phyloP scores from a whole-genome alignment of 2,329 filamentous ascomycete species.

The Tympanopsis confertula region DNA sequence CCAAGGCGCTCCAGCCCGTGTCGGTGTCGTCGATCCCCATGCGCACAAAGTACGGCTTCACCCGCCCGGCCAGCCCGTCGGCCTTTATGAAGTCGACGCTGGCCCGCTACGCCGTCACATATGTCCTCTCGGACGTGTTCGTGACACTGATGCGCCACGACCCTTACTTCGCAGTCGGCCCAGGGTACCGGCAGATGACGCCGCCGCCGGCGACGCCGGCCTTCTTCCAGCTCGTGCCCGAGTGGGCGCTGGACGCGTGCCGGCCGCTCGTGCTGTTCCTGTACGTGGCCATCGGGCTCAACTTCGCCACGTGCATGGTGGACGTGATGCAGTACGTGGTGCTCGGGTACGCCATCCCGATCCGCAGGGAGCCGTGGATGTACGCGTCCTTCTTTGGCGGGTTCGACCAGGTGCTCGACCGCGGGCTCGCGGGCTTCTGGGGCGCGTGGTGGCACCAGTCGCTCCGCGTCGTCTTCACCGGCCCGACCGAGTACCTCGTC shows the following conservation, averaged over 20 bases:
- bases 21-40: slow-evolving; percentile 27
- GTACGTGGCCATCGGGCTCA: slow-evolving; percentile 47
- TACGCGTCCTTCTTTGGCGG: slow-evolving; percentile 44
- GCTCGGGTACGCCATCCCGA: slow-evolving; percentile 37
- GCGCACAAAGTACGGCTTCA: slow-evolving; percentile 31
- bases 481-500: slow-evolving; percentile 39
- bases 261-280: slow-evolving; percentile 43
- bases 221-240: slow-evolving; percentile 29
- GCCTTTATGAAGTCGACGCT: slow-evolving; percentile 33
- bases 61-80: slow-evolving; percentile 24
- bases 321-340: slow-evolving; percentile 43
- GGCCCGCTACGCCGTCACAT: slow-evolving; percentile 37
- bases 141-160: slow-evolving; percentile 63
- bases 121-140: slow-evolving; percentile 58
- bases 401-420: slow-evolving; percentile 42
- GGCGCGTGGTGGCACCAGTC: slow-evolving; percentile 83
- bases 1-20: slow-evolving; percentile 15
- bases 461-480: slow-evolving; percentile 63
- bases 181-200: slow-evolving; percentile 23
- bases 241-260: slow-evolving; percentile 30
- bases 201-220: slow-evolving; percentile 25
- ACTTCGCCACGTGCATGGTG: slow-evolving; percentile 44
- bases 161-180: slow-evolving; percentile 59
- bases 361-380: slow-evolving; percentile 36
- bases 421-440: slow-evolving; percentile 74